A percentile compares a stretch with the other conserved stretches of the same genome.
Evolutionary conservation across 257 asterid genomes (phyloP).

Genomic region (Rehmannia glutinosa): DNA sequence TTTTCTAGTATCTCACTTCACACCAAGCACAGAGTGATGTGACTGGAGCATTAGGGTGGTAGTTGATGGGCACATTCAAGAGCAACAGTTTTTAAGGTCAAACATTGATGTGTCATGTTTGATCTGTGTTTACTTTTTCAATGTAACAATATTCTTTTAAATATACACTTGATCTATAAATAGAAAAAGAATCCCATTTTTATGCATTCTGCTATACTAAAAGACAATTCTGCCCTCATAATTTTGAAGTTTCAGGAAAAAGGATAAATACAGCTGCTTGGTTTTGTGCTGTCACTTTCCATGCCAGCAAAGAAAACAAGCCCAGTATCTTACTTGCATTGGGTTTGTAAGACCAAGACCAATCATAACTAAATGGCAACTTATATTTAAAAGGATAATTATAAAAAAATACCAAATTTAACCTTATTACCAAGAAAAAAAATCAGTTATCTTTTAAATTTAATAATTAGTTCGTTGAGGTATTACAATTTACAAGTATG

Average conservation of each 20-base stretch:
- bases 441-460: no score
- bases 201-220: neutral
- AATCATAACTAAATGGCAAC: neutral
- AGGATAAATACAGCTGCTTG: neutral
- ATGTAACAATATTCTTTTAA: no score
- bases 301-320: neutral
- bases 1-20: no score
- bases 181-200: neutral
- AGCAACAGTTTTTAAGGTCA: neutral
- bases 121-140: constrained; percentile 1
- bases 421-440: no score
- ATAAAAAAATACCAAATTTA: no score
- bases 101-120: neutral
- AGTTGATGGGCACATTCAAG: neutral
- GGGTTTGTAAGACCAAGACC: neutral
- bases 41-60: neutral
- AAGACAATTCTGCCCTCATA: neutral
- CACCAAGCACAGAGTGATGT: neutral
- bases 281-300: neutral
- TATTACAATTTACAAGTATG: no score
- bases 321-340: neutral
- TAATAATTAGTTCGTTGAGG: no score
- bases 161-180: constrained; percentile 6
- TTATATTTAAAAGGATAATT: no score
- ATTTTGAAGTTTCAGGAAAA: neutral